phyloP scores from a whole-genome alignment of 768 basidiomycete species.

The Boletus vermiculosoides region DNA sequence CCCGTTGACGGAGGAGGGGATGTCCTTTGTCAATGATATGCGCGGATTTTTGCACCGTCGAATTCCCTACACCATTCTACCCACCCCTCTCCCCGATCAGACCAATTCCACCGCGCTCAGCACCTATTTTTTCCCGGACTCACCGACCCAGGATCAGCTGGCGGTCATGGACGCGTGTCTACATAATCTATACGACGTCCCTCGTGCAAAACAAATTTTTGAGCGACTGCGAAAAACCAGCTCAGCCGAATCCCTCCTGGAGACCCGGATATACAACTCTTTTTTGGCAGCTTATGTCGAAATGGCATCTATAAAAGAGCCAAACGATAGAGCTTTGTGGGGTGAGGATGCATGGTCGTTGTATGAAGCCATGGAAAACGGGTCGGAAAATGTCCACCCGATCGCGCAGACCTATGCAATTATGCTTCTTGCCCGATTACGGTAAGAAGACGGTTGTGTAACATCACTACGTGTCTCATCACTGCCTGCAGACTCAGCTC shows the following conservation, averaged over 20 bases:
- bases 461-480: slow-evolving; percentile 13
- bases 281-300: slow-evolving; percentile 64
- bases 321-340: slow-evolving; percentile 51
- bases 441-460: slow-evolving; percentile 37
- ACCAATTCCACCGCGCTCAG: slow-evolving; percentile 35
- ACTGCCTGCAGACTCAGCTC: slow-evolving; percentile 37
- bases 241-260: slow-evolving; percentile 46
- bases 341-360: slow-evolving; percentile 59
- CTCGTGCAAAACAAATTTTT: slow-evolving; percentile 74
- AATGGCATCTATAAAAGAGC: slow-evolving; percentile 52
- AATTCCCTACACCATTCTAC: slow-evolving; percentile 55
- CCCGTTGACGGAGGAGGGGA: slow-evolving; percentile 17
- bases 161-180: slow-evolving; percentile 85
- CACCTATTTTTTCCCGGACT: slow-evolving; percentile 61
- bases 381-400: slow-evolving; percentile 47
- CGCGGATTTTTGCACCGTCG: slow-evolving; percentile 50
- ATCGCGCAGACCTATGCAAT: slow-evolving; percentile 63
- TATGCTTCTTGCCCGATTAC: slow-evolving; percentile 59
- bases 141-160: slow-evolving; percentile 63
- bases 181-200: slow-evolving; percentile 69
- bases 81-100: slow-evolving; percentile 62
- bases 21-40: slow-evolving; percentile 38
- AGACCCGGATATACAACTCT: slow-evolving; percentile 55
- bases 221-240: slow-evolving; percentile 50
- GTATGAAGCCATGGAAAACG: slow-evolving; percentile 55